Evolutionary conservation across 2,329 filamentous ascomycete species (phyloP), one percentile per base, ranked within the genome.

Genomic region (Ophiocordyceps sinensis): DNA sequence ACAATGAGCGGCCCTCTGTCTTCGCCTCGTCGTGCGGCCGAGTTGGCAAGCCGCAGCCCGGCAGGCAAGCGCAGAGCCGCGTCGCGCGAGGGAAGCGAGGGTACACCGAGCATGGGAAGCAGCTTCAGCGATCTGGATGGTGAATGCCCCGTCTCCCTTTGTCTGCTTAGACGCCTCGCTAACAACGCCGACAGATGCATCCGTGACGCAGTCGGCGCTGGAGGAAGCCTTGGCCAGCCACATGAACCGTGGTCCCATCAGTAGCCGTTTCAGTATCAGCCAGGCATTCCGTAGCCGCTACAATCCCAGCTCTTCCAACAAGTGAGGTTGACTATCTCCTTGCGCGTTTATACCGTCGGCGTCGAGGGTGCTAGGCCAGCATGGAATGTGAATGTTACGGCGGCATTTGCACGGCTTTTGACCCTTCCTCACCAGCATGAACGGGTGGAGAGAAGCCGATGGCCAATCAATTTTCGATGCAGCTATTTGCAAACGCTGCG

Each of bases 101-200:
- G 80, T 13, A 81, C 79, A 13, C 82, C 80, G 1, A 86, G 82
- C 51, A 86, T 87, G 77, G 82, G 84, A 1, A 89, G 84, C 57
- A 88, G 83, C 51, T 91, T 86, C 52, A 89, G 83, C 59, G 85
- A 91, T 62, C 69, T 93, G 36, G 85, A 89, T 56, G 83, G 82
- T 75, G n/a, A 65, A 44, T 57, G 38, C 5, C 21, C 5, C 8
- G 15, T 41, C n/a, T 44, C 37, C 35, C 13, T 39, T 38, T 41
- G 39, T 10, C 28, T 39, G n/a, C n/a, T n/a, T n/a, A n/a, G n/a
- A n/a, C 39, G 14, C 39, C 8, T 17, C 30, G 14, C 44, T 47
- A 28, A 46, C 40, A 31, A 37, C 19, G 6, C 3, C 15, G 8
- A 12, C 28, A 84, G 84, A 88, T 66, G 77, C 82, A 15, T 85